A percentile compares a stretch with the other conserved stretches of the same genome.
These are phyloP conservation scores for Ascochyta clinopodiicola DNA, from an alignment of 2,329 filamentous ascomycete species.

Conservation along the genomic window DNA sequence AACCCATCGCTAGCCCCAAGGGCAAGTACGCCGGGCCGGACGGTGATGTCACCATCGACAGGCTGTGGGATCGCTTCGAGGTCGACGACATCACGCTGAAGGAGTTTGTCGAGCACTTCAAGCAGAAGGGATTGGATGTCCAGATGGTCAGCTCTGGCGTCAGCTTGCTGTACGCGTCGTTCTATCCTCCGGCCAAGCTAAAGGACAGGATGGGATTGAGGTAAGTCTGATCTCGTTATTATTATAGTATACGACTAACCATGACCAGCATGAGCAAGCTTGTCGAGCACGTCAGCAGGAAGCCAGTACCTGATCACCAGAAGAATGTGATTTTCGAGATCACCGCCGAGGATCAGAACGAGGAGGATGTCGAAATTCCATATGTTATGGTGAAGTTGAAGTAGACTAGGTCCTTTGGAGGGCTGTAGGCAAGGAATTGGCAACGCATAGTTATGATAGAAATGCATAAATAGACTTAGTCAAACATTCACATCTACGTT, in stretches of 20 bases:
- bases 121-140: conserved; percentile 77
- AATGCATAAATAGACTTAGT: conserved; percentile 13
- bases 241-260: conserved; percentile 30
- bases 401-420: neutral
- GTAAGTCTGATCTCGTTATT: conserved; percentile 55
- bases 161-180: conserved; percentile 90
- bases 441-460: neutral
- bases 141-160: conserved; percentile 98
- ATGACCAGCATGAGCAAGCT: conserved; percentile 78
- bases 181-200: conserved; percentile 82
- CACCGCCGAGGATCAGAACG: conserved; percentile 84
- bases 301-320: conserved; percentile 87
- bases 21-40: conserved; percentile 82
- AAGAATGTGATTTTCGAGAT: conserved; percentile 96
- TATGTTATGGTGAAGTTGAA: conserved; percentile 87
- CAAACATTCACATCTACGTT: too few relatives aligned
- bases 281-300: conserved; percentile 88
- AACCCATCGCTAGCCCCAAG: conserved; percentile 93
- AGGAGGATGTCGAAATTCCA: conserved; percentile 95
- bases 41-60: conserved; percentile 83
- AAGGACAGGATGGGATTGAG: conserved; percentile 80
- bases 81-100: conserved; percentile 82
- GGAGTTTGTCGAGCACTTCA: conserved; percentile 83
- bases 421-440: neutral
- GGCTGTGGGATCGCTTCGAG: conserved; percentile 98